Base-by-base conservation (phyloP, 2,329 filamentous ascomycete species). In the Annulohypoxylon truncatum region DNA sequence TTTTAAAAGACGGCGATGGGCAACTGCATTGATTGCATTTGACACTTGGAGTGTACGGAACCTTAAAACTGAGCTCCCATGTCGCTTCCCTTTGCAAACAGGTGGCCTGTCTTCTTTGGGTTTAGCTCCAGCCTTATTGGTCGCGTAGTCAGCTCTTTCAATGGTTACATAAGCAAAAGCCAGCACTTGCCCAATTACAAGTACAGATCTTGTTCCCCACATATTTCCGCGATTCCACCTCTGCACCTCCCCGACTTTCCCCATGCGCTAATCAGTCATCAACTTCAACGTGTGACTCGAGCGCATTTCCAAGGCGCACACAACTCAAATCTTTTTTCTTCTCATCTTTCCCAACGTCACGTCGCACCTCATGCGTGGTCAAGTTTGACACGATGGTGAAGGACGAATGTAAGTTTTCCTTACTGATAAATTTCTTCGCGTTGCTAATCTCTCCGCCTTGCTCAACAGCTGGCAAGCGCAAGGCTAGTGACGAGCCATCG, bases 401-500 rank as follows among this genome's bases (percentile, higher is more conserved):
- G 71, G 79, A 82, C 70, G 81, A 83, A 55, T 78, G 80, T 81
- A 72, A 35, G 64, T 59, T 48, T 5, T 31, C 24, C 0, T 35
- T 20, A 22, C 13, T 20, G 31, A 28, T 20, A 44, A 46, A 15
- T n/a, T 2, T 58, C 9, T 44, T 59, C 18, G 29, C 46, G n/a
- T 31, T 28, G 38, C 51, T 56, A 58, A 53, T 33, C 18, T 47
- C 8, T 15, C 3, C 31, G 2, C 46, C 24, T 35, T 48, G 8
- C 22, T 40, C 35, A 22, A 61, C 64, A 86, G 85, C 82, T 73
- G 83, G 80, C 40, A 94, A 94, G 83, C 90, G 92, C 78, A 94
- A 94, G 80, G 91, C 91, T 3, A 83, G 82, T 52, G 87, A 91
- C 71, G 89, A 91, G 68, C 86, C 88, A 47, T 81, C 84, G 59